A percentile compares a stretch with the other conserved stretches of the same genome.
Conservation (phyloP, 1,139 yeast genomes). For the Yamadazyma mexicana region DNA sequence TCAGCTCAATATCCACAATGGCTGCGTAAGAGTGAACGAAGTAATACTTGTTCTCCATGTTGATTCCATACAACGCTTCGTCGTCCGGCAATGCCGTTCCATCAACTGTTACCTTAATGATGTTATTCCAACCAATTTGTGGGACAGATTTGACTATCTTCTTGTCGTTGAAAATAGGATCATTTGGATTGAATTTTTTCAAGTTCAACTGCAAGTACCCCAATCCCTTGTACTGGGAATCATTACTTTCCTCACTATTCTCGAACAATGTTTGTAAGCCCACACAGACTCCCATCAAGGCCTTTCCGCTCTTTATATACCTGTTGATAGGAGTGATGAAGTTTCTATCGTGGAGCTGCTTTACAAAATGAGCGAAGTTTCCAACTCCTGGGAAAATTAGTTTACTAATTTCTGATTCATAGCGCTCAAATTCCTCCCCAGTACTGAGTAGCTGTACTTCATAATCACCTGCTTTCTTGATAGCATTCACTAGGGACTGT, state of each 20-base stretch:
- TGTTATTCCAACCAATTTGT: conserved; percentile 89
- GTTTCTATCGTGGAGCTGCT: conserved; percentile 59
- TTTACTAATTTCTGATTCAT: conserved; percentile 48
- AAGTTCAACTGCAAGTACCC: conserved; percentile 52
- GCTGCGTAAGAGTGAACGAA: conserved; percentile 95
- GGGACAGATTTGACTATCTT: conserved; percentile 72
- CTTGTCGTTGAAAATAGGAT: conserved; percentile 24
- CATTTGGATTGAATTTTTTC: conserved; percentile 56
- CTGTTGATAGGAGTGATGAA: conserved; percentile 63
- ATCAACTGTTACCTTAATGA: conserved; percentile 18
- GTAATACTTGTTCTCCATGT: conserved; percentile 71
- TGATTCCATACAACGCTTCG: conserved; percentile 16
- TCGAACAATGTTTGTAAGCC: conserved; percentile 84
- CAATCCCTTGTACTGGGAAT: conserved; percentile 50
- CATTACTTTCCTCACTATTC: conserved; percentile 74
- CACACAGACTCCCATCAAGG: conserved; percentile 95
- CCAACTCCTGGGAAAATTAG: conserved; percentile 93
- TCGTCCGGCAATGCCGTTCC: conserved; percentile 8
- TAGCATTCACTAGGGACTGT: conserved; percentile 85
- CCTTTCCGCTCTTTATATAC: conserved; percentile 71
- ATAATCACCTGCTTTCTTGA: conserved; percentile 69
- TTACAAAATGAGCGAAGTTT: conserved; percentile 89
- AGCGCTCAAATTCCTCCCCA: conserved; percentile 33
- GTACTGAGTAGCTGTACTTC: conserved; percentile 51
- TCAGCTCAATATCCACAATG: conserved; percentile 31